Percentiles rank a stretch among this genome's conserved stretches.
These are phyloP conservation scores for Barbatosphaeria neglecta DNA, from an alignment of 495 filamentous ascomycete species.

Conservation along the genomic window DNA sequence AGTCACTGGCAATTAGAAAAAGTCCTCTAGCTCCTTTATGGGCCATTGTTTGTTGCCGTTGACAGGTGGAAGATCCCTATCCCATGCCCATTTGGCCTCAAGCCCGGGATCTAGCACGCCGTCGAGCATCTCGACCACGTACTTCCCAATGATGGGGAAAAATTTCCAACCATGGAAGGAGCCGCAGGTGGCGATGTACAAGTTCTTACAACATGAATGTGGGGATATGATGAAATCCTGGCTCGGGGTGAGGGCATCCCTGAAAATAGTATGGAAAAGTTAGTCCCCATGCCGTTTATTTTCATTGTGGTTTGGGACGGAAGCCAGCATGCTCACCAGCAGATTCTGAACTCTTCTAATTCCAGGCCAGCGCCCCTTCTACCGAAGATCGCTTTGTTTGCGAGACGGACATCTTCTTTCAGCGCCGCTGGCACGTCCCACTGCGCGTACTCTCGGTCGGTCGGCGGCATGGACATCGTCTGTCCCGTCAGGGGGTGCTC, in stretches of 20 bases:
- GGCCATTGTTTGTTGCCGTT: slow-evolving; percentile 18
- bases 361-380: slow-evolving; percentile 6
- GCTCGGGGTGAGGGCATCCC: slow-evolving; percentile 23
- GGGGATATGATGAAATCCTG: slow-evolving; percentile 41
- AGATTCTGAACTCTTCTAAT: slow-evolving; percentile 18
- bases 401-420: slow-evolving; percentile 13
- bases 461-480: slow-evolving; percentile 38
- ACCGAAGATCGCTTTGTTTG: slow-evolving; percentile 13
- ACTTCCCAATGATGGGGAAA: slow-evolving; percentile 44
- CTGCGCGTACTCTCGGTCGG: slow-evolving; percentile 27
- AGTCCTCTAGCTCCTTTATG: slow-evolving; percentile 11
- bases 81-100: slow-evolving; percentile 40
- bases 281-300: no score
- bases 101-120: slow-evolving; percentile 27
- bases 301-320: no score
- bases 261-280: no score
- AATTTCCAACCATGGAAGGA: slow-evolving; percentile 43
- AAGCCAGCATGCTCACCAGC: slow-evolving; percentile 16
- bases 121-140: slow-evolving; percentile 43
- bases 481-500: slow-evolving; percentile 25
- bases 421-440: slow-evolving; percentile 34
- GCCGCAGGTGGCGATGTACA: slow-evolving; percentile 29
- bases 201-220: slow-evolving; percentile 31
- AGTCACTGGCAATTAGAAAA: no score
- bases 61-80: slow-evolving; percentile 9